These are phyloP conservation scores for Populus tomentosa DNA, from an alignment of 441 rosid species.

Conservation along the genomic window DNA sequence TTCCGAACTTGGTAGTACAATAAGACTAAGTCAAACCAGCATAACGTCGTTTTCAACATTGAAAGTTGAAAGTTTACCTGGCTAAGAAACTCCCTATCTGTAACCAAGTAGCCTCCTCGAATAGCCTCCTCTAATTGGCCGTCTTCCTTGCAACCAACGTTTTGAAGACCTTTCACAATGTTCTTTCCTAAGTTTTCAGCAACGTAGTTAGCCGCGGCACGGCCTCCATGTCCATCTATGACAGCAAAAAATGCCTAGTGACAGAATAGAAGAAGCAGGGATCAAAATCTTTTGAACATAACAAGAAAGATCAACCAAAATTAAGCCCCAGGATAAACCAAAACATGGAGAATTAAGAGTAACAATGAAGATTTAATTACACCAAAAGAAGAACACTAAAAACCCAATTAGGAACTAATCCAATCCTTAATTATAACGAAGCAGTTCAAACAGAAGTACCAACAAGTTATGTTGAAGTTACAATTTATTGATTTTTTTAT, in stretches of 20 bases:
- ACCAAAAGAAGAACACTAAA: neutral
- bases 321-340: neutral
- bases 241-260: conserved; percentile 40
- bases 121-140: conserved; percentile 27
- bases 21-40: conserved; percentile 8
- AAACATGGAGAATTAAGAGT: no score
- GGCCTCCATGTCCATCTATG: conserved; percentile 56
- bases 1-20: neutral
- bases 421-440: no score
- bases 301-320: neutral
- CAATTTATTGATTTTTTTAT: neutral
- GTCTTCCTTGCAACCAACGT: conserved; percentile 4
- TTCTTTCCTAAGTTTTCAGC: conserved; percentile 43
- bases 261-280: neutral
- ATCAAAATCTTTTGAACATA: neutral
- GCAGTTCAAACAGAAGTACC: no score
- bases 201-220: conserved; percentile 37
- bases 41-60: neutral
- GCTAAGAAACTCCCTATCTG: conserved; percentile 42
- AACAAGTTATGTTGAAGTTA: neutral
- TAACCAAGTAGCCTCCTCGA: conserved; percentile 32
- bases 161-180: conserved; percentile 30
- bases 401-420: no score
- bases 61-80: conserved; percentile 23
- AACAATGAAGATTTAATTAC: neutral